A percentile compares a stretch with the other conserved stretches of the same genome.
Conservation (phyloP, 2,329 filamentous ascomycete species). For the Sphaerostilbella broomeana region DNA sequence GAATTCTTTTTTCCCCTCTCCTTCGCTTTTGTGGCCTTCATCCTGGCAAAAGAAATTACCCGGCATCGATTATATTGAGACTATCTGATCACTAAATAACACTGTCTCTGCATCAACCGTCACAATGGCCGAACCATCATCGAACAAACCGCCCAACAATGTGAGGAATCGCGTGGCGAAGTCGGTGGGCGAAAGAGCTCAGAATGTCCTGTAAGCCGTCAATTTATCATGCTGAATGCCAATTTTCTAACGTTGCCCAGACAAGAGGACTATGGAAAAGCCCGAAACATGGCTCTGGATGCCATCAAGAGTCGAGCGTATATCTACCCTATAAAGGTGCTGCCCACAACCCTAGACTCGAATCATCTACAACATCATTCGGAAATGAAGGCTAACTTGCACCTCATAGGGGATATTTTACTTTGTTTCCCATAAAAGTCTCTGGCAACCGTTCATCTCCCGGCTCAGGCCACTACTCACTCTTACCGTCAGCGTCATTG, state of each 20-base stretch:
- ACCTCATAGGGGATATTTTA: slow-evolving; percentile 52
- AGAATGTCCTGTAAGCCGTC: slow-evolving; percentile 40
- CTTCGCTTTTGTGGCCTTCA: too few relatives aligned
- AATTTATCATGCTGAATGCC: not conserved
- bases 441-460: slow-evolving; percentile 54
- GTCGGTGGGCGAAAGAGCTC: slow-evolving; percentile 39
- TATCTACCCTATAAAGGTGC: slow-evolving; percentile 72
- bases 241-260: slow-evolving; percentile 26
- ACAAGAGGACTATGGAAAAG: slow-evolving; percentile 64
- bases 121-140: slow-evolving; percentile 15
- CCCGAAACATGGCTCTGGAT: slow-evolving; percentile 56
- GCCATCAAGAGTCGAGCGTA: slow-evolving; percentile 73
- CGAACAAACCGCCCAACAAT: slow-evolving; percentile 13
- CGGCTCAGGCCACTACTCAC: slow-evolving; percentile 55
- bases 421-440: slow-evolving; percentile 46
- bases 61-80: too few relatives aligned
- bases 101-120: too few relatives aligned
- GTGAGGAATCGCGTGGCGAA: slow-evolving; percentile 29
- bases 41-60: too few relatives aligned
- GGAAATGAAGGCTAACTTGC: not conserved
- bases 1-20: too few relatives aligned
- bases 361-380: not conserved
- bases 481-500: slow-evolving; percentile 65
- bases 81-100: too few relatives aligned
- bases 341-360: not conserved